phyloP scores from a whole-genome alignment of 2,329 filamentous ascomycete species.

The Stagonosporopsis chrysanthemi region DNA sequence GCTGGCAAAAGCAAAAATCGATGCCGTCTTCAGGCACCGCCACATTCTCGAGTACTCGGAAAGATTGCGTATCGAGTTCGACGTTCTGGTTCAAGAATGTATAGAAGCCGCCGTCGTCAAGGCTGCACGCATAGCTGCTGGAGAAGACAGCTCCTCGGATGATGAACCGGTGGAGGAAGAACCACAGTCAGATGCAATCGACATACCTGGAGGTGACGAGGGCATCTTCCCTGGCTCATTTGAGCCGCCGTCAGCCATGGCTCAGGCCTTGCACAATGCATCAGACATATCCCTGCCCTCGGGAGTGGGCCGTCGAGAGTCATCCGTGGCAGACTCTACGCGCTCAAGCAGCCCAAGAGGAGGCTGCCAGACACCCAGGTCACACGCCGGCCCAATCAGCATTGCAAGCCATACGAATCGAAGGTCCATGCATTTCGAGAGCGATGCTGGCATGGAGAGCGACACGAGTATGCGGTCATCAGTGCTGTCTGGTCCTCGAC shows the following conservation, averaged over 20 bases:
- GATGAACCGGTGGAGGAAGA: conserved; percentile 57
- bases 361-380: conserved; percentile 83
- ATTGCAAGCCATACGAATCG: conserved; percentile 72
- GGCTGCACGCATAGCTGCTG: conserved; percentile 85
- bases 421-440: conserved; percentile 80
- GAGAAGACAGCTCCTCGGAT: conserved; percentile 80
- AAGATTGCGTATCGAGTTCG: conserved; percentile 92
- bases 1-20: conserved; percentile 85
- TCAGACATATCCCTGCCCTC: conserved; percentile 59
- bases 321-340: conserved; percentile 76
- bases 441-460: conserved; percentile 82
- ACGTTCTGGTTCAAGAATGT: conserved; percentile 91
- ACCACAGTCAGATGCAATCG: conserved; percentile 46
- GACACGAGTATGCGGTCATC: conserved; percentile 90
- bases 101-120: conserved; percentile 92
- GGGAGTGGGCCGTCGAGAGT: conserved; percentile 58
- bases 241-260: conserved; percentile 64
- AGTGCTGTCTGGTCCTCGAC: conserved; percentile 70
- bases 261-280: conserved; percentile 62
- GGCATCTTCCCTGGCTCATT: conserved; percentile 67
- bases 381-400: conserved; percentile 69
- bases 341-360: conserved; percentile 89
- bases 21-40: conserved; percentile 89
- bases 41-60: conserved; percentile 96
- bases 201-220: conserved; percentile 57